A percentile compares a stretch with the other conserved stretches of the same genome.
phyloP scores from a whole-genome alignment of 345 rosid genomes.

The Eucalyptus virginea region DNA sequence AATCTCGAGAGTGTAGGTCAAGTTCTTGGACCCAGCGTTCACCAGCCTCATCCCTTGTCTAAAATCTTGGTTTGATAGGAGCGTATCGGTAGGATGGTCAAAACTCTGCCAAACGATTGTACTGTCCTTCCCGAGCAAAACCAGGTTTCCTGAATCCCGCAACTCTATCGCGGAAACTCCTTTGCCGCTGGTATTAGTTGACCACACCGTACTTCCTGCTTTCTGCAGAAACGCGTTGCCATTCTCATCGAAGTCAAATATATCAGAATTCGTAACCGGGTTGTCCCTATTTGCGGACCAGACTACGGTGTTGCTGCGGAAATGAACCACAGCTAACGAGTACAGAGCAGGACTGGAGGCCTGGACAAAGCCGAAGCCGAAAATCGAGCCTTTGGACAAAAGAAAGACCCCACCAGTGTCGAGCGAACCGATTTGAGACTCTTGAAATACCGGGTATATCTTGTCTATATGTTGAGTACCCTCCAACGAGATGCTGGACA shows the following conservation, averaged over 20 bases:
- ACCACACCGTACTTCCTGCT: conserved; percentile 35
- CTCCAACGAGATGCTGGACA: conserved; percentile 19
- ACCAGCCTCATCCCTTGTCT: conserved; percentile 54
- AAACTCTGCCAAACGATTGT: conserved; percentile 71
- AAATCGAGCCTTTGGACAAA: conserved; percentile 40
- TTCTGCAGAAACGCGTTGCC: conserved; percentile 46
- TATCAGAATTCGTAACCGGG: conserved; percentile 55
- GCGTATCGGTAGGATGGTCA: conserved; percentile 65
- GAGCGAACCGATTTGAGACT: conserved; percentile 62
- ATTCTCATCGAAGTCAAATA: conserved; percentile 27
- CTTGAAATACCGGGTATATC: conserved; percentile 36
- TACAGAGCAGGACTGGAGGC: conserved; percentile 24
- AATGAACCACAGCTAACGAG: conserved; percentile 42
- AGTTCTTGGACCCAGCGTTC: conserved; percentile 33
- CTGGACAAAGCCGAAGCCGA: conserved; percentile 59
- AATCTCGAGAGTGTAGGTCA: conserved; percentile 64
- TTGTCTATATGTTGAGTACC: conserved; percentile 13
- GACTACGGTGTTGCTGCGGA: conserved; percentile 8
- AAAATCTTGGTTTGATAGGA: conserved; percentile 53
- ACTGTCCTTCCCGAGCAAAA: conserved; percentile 30
- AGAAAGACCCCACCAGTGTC: conserved; percentile 54
- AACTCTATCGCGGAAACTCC: conserved; percentile 57
- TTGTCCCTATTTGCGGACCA: conserved; percentile 73
- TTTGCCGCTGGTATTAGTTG: conserved; percentile 24
- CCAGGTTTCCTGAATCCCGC: conserved; percentile 72